Percentiles rank a stretch among this genome's conserved stretches.
Conservation (phyloP, 352 stramenopile species). For the Pythium dissotocum region DNA sequence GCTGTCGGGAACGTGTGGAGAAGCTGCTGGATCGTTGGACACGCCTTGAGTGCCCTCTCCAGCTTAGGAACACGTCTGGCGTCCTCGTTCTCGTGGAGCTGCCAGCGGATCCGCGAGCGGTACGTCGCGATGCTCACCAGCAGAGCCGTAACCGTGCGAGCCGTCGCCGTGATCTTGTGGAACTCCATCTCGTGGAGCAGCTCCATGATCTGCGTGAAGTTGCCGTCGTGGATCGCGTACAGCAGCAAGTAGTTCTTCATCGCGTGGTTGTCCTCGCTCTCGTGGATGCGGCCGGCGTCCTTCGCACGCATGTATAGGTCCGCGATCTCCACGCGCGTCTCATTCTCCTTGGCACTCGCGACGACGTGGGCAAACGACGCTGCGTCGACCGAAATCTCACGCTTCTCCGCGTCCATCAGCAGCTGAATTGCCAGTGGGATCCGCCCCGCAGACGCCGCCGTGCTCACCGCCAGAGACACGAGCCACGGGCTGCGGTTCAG, state of each 20-base stretch:
- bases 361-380: constrained; percentile 69
- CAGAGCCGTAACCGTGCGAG: constrained; percentile 42
- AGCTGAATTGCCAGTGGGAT: constrained; percentile 42
- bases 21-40: constrained; percentile 56
- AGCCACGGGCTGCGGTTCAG: constrained; percentile 50
- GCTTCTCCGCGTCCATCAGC: constrained; percentile 39
- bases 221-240: constrained; percentile 63
- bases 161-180: constrained; percentile 49
- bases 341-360: constrained; percentile 44
- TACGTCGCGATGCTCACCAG: constrained; percentile 63
- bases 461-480: constrained; percentile 59
- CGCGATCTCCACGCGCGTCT: constrained; percentile 46
- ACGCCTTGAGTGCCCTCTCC: constrained; percentile 38
- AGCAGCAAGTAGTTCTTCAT: constrained; percentile 67
- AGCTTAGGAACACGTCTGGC: neutral
- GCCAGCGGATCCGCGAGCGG: constrained; percentile 30
- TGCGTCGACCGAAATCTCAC: constrained; percentile 51
- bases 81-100: neutral
- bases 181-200: constrained; percentile 78
- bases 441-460: constrained; percentile 40
- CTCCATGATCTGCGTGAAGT: constrained; percentile 77
- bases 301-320: constrained; percentile 63
- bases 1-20: constrained; percentile 56
- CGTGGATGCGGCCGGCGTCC: constrained; percentile 50
- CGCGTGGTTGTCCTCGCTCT: constrained; percentile 45